phyloP scores from a whole-genome alignment of 2,329 filamentous ascomycete species.

The Tolypocladium pustulatum region DNA sequence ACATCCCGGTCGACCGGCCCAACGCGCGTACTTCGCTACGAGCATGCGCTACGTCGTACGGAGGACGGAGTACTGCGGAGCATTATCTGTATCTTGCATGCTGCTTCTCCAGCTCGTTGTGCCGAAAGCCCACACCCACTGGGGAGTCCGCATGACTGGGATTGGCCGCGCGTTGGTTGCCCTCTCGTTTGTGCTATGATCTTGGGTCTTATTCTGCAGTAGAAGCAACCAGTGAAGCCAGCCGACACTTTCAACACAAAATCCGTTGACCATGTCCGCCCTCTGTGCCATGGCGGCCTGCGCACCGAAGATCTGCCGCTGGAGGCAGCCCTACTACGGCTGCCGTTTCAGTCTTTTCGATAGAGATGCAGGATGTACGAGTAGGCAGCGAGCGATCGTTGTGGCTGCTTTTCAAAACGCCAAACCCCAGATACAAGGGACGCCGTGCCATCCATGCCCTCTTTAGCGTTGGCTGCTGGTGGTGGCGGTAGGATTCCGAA shows the following conservation, averaged over 20 bases:
- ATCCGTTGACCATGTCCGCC: background rate
- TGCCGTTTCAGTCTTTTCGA: background rate
- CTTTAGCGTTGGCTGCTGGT: slow-evolving; percentile 7
- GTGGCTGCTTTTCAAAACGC: background rate
- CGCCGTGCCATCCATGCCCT: background rate
- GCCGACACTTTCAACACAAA: background rate
- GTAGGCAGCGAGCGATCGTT: background rate
- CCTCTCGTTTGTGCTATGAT: background rate
- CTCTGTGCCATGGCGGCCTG: background rate
- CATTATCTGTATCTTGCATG: background rate
- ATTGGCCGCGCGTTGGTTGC: background rate
- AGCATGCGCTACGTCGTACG: background rate
- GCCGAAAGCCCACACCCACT: background rate
- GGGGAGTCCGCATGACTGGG: background rate
- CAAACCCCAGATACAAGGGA: slow-evolving; percentile 4
- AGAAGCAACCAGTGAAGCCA: background rate
- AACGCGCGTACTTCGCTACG: background rate
- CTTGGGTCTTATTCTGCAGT: background rate
- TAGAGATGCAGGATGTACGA: background rate
- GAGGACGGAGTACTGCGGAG: background rate
- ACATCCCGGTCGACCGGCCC: background rate
- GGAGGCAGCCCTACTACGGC: background rate
- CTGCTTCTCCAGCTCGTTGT: background rate
- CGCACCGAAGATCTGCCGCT: background rate
- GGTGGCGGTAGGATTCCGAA: slow-evolving; percentile 8